Conservation (phyloP, 768 basidiomycete species). For the Hysterangium stoloniferum region DNA sequence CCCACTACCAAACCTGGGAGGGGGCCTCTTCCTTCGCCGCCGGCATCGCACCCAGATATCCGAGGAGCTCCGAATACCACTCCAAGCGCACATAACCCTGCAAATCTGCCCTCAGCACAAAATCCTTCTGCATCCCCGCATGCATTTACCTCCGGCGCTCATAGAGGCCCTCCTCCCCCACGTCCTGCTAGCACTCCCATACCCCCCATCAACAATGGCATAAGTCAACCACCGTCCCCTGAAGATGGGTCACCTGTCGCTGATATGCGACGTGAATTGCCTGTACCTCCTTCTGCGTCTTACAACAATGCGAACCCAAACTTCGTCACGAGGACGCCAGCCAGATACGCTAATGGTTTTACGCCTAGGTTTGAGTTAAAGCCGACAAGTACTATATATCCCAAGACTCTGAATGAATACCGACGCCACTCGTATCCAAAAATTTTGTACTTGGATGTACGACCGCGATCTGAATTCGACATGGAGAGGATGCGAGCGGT, state of each 20-base stretch:
- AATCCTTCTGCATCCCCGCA: conserved; percentile 31
- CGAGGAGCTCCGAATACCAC: conserved; percentile 16
- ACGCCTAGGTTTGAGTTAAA: conserved; percentile 34
- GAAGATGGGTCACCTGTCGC: conserved; percentile 15
- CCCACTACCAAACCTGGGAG: conserved; percentile 7
- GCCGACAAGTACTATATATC: conserved; percentile 48
- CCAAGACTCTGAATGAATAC: conserved; percentile 53
- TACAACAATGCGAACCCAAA: conserved; percentile 1
- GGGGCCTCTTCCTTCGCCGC: background rate
- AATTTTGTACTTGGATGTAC: conserved; percentile 75
- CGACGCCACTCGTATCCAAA: conserved; percentile 40
- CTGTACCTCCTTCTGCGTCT: conserved; percentile 2
- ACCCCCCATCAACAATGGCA: conserved; percentile 46
- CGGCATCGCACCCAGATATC: conserved; percentile 3
- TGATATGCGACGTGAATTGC: conserved; percentile 1
- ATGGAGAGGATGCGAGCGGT: conserved; percentile 59
- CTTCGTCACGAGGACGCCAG: conserved; percentile 7
- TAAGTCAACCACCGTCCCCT: conserved; percentile 56
- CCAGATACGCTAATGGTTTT: conserved; percentile 1
- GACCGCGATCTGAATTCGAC: conserved; percentile 73
- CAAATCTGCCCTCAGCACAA: conserved; percentile 19
- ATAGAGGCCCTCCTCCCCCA: conserved; percentile 26
- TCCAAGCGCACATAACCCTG: conserved; percentile 22
- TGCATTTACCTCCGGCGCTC: conserved; percentile 32
- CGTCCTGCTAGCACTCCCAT: conserved; percentile 68